phyloP scores from a whole-genome alignment of 2,329 filamentous ascomycete genomes.

The Rhynchosporium secalis region DNA sequence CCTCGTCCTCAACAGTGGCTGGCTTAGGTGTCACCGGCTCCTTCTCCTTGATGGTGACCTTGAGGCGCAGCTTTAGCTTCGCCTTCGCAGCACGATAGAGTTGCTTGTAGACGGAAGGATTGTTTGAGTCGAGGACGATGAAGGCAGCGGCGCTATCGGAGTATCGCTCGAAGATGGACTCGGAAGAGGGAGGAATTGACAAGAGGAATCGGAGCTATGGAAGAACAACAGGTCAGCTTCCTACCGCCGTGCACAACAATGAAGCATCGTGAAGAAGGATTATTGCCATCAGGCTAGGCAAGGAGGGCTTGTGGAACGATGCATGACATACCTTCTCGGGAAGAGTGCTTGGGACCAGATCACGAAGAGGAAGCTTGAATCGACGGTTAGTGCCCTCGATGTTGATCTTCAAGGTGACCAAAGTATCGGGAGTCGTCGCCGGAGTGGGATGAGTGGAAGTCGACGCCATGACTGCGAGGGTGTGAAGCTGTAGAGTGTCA shows the following conservation, averaged over 20 bases:
- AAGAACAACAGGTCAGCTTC: conserved; percentile 32
- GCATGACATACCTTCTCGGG: conserved; percentile 73
- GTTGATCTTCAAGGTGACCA: conserved; percentile 83
- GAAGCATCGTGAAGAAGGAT: conserved; percentile 8
- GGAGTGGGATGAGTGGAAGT: conserved; percentile 20
- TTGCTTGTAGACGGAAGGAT: conserved; percentile 89
- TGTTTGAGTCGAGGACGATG: conserved; percentile 74
- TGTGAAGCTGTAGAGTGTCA: conserved; percentile 32
- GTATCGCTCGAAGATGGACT: conserved; percentile 81
- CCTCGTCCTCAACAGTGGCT: conserved; percentile 53
- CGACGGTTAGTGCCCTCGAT: conserved; percentile 75
- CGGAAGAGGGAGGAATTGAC: conserved; percentile 59
- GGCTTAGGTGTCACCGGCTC: conserved; percentile 37
- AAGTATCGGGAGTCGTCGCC: conserved; percentile 58
- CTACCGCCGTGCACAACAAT: not conserved
- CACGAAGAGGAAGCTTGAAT: conserved; percentile 86
- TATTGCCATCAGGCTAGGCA: conserved; percentile 19
- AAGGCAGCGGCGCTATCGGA: conserved; percentile 87
- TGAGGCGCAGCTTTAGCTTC: conserved; percentile 94
- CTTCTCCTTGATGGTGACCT: conserved; percentile 55
- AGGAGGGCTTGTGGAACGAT: conserved; percentile 22
- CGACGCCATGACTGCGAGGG: conserved; percentile 37
- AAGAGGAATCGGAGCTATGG: conserved; percentile 69
- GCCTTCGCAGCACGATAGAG: conserved; percentile 95
- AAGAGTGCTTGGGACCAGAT: conserved; percentile 72